Evolutionary conservation across 2,329 filamentous ascomycete species (phyloP), one percentile per base, ranked within the genome.

Genomic region (Cladosporium sp.): DNA sequence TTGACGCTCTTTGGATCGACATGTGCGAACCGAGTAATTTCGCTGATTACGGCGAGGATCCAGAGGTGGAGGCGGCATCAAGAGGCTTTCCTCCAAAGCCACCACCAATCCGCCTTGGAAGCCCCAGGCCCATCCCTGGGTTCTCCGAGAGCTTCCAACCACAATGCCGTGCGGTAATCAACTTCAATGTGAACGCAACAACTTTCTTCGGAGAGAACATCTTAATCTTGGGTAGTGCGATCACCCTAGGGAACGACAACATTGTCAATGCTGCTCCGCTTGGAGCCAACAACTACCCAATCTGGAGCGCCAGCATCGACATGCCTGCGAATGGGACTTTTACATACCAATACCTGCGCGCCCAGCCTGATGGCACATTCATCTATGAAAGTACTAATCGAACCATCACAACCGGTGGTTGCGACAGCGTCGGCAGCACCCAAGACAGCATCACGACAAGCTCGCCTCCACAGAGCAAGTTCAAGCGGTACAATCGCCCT

Each of bases 1-100:
- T 92, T 45, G 87, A 92, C 56, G 87, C 80, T 1, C 73, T 92
- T 19, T 66, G 64, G 84, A 87, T 88, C 58, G 86, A 89, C 60
- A 81, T 86, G 81, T 79, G 77, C 31, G 81, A 83, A 61, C 78
- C 78, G 0, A 72, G 74, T 18, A 82, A 77, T 28, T 87, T 84
- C 69, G 61, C 68, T 65, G 9, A 71, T 59, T 75, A 56, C 69
- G 65, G 67, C 13, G 52, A 60, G 58, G 63, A 70, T 56, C 72
- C 69, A 3, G 65, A 67, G 16, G 59, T 60, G 6, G 61, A 69
- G 53, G 71, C 71, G 4, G 59, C 62, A 16, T 62, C 68, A 2
- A 68, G 72, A 33, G 70, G 71, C 2, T 78, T 74, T 53, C 83
- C 87, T 16, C 86, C 86, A 0, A 67, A 71, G 1, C 78, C 85